phyloP scores from a whole-genome alignment of 208 protist genomes.

The Herpetomonas muscarum region DNA sequence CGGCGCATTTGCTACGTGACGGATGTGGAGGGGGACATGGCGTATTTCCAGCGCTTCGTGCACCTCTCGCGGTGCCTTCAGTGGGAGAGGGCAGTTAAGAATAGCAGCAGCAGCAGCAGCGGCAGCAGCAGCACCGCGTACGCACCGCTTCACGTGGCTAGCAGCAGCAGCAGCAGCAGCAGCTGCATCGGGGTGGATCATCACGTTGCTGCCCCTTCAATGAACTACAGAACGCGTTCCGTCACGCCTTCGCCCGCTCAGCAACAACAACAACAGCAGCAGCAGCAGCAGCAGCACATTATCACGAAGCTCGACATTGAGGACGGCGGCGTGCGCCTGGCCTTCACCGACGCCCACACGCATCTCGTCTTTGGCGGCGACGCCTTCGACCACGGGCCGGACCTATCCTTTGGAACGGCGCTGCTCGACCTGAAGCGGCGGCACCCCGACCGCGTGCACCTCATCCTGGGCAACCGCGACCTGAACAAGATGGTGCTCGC shows the following conservation, averaged over 20 bases:
- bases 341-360: slow-evolving; percentile 37
- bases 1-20: slow-evolving; percentile 70
- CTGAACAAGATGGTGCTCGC: slow-evolving; percentile 87
- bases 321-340: slow-evolving; percentile 18
- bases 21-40: slow-evolving; percentile 85
- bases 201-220: no score
- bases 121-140: background rate
- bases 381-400: slow-evolving; percentile 80
- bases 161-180: no score
- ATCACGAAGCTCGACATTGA: slow-evolving; percentile 11
- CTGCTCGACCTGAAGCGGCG: slow-evolving; percentile 74
- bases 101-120: background rate
- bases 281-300: background rate
- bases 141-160: background rate
- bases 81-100: slow-evolving; percentile 2
- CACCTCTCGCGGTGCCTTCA: slow-evolving; percentile 21
- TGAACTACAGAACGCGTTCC: no score
- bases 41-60: slow-evolving; percentile 74
- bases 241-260: no score
- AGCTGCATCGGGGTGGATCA: no score
- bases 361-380: slow-evolving; percentile 91
- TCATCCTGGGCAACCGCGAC: slow-evolving; percentile 89
- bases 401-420: slow-evolving; percentile 53
- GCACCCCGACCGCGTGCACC: slow-evolving; percentile 72
- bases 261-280: background rate